Base-by-base conservation (phyloP, 768 basidiomycete genomes). In the Hortiboletus campestris region DNA sequence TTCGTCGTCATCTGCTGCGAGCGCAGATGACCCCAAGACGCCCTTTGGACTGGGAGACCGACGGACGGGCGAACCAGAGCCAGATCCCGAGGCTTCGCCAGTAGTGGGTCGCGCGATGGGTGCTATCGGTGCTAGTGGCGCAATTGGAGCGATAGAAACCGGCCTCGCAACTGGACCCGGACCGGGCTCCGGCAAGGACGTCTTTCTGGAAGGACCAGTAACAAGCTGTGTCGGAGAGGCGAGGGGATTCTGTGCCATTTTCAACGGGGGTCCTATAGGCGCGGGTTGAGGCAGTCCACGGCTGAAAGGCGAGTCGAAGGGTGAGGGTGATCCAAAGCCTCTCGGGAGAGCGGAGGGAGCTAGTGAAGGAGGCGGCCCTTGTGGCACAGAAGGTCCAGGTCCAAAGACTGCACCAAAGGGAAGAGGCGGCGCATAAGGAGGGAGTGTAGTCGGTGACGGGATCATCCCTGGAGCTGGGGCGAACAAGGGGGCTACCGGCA, bases 1-100 rank as follows among this genome's bases (percentile, higher is more conserved):
- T 65, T 91, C 89, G 66, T 92, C 90, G 57, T 89, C 89, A 56
- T 90, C 89, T 14, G 88, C 82, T 3, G 84, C 82, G 19, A 91
- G 78, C 19, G 90, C 89, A 6, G 86, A 86, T 14, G 89, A 91
- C 13, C 90, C 90, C 8, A 91, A 75, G 35, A 85, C 73, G 39
- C 84, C 84, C 65, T 90, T 91, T 10, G 80, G 80, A 56, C 79
- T 80, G 5, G 80, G 78, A 35, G 80, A 79, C 11, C 79, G 76
- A 43, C 76, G 74, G 17, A 71, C 72, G 12, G 81, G 79, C 1
- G 87, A 89, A 4, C 83, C 84, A 12, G 85, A 84, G 2, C 82
- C 83, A 1, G 86, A 84, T 9, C 80, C 72, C 4, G 74, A 67
- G 2, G 74, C 60, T 16, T 76, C 72, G n/a, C 74, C 79, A 52